Conservation (phyloP, 2,329 filamentous ascomycete genomes). For the Cordyceps farinosa region DNA sequence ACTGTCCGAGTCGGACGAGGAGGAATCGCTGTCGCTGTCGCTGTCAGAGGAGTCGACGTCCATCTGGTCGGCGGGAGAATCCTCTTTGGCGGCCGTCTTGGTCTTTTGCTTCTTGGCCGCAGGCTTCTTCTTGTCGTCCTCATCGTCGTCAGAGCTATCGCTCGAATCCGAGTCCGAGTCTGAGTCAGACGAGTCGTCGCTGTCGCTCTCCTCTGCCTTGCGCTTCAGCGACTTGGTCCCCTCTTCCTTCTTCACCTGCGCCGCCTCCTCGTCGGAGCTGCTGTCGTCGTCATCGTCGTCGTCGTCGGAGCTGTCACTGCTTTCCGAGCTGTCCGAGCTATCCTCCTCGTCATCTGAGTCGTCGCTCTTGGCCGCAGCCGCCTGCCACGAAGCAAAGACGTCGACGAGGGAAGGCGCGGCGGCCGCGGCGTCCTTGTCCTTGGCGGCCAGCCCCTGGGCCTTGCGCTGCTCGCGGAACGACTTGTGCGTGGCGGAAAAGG, state of each 20-base stretch:
- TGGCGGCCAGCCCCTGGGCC: slow-evolving; percentile 46
- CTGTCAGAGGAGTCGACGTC: slow-evolving; percentile 27
- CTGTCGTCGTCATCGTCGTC: slow-evolving; percentile 24
- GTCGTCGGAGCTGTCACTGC: slow-evolving; percentile 26
- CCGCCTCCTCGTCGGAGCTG: slow-evolving; percentile 23
- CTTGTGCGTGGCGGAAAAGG: slow-evolving; percentile 56
- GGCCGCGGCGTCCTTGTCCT: slow-evolving; percentile 21
- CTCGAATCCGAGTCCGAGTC: slow-evolving; percentile 19
- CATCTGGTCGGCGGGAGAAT: slow-evolving; percentile 15
- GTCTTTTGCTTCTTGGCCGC: slow-evolving; percentile 12
- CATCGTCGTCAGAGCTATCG: slow-evolving; percentile 33
- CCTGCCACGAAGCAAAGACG: slow-evolving; percentile 51
- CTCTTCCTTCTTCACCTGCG: slow-evolving; percentile 22
- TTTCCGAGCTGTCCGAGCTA: slow-evolving; percentile 19
- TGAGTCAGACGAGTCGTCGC: slow-evolving; percentile 2
- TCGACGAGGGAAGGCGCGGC: slow-evolving; percentile 38
- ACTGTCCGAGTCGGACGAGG: slow-evolving; percentile 23
- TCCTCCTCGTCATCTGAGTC: slow-evolving; percentile 23
- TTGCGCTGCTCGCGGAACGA: slow-evolving; percentile 45
- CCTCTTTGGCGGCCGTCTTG: slow-evolving; percentile 4
- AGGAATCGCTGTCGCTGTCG: slow-evolving; percentile 22
- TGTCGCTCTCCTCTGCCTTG: slow-evolving; percentile 34
- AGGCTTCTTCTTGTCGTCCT: slow-evolving; percentile 38
- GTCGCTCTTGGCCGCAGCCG: slow-evolving; percentile 28
- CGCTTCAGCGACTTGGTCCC: slow-evolving; percentile 34